Percentiles rank a stretch among this genome's conserved stretches.
Evolutionary conservation across 139 green algal species (phyloP).

Genomic region (Auxenochlorella pyrenoidosa): DNA sequence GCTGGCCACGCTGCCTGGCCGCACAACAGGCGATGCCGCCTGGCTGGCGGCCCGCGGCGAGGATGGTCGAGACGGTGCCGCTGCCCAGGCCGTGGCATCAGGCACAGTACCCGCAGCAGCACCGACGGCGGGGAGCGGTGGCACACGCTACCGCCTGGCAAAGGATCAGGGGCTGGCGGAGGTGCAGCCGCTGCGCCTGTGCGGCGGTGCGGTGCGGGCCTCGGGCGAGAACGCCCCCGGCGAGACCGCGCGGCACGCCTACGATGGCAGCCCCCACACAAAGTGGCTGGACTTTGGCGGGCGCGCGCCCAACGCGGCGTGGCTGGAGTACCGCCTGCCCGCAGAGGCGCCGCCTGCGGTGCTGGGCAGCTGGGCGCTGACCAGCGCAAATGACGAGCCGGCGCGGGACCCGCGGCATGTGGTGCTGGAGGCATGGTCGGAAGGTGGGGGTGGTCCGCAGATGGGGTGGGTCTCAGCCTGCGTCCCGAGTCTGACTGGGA

Average conservation of each 20-base stretch:
- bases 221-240: conserved; percentile 50
- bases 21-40: conserved; percentile 48
- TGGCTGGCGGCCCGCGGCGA: conserved; percentile 55
- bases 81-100: neutral
- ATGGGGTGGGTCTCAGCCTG: neutral
- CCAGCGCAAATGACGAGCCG: conserved; percentile 69
- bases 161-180: conserved; percentile 17
- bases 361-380: conserved; percentile 65
- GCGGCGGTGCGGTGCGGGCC: conserved; percentile 48
- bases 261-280: conserved; percentile 49
- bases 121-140: neutral
- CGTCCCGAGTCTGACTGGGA: neutral
- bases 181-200: conserved; percentile 20
- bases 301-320: conserved; percentile 53
- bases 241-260: conserved; percentile 39
- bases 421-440: conserved; percentile 62
- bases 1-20: conserved; percentile 31
- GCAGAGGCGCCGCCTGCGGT: neutral
- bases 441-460: neutral
- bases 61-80: conserved; percentile 13
- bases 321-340: conserved; percentile 73
- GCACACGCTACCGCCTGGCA: conserved; percentile 38
- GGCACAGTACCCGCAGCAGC: neutral
- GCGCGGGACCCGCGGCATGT: conserved; percentile 74
- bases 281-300: conserved; percentile 91